Conservation (phyloP, 129 eudicot species). For the Erigeron canadensis region DNA sequence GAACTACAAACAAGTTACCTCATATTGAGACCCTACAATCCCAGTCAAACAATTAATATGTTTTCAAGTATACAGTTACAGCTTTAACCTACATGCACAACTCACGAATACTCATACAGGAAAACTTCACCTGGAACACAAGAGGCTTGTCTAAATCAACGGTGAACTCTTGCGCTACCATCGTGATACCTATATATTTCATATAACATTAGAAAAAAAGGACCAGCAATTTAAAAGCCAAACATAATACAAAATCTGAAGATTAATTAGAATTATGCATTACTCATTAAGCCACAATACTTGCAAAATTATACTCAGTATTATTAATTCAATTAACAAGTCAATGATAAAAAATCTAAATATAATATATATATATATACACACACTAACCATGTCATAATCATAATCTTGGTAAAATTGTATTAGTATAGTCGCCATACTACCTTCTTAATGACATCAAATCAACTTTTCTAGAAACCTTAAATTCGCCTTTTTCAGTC, state of each 20-base stretch:
- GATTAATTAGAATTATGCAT: background rate
- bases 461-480: too few relatives aligned
- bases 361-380: too few relatives aligned
- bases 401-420: too few relatives aligned
- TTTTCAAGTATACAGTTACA: background rate
- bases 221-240: background rate
- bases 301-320: background rate
- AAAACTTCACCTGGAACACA: slow-evolving; percentile 73
- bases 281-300: background rate
- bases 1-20: background rate
- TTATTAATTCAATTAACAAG: too few relatives aligned
- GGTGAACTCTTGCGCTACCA: slow-evolving; percentile 76
- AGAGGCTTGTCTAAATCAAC: slow-evolving; percentile 89
- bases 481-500: too few relatives aligned
- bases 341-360: too few relatives aligned
- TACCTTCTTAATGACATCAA: too few relatives aligned
- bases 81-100: background rate
- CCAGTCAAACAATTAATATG: background rate
- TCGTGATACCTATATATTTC: slow-evolving; percentile 39
- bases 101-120: background rate
- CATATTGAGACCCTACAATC: background rate
- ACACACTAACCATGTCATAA: too few relatives aligned
- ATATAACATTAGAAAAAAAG: slow-evolving; percentile 5
- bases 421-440: too few relatives aligned
- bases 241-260: background rate